A percentile compares a stretch with the other conserved stretches of the same genome.
phyloP scores from a whole-genome alignment of 139 green algal species.

The Spirogloea muscicola region DNA sequence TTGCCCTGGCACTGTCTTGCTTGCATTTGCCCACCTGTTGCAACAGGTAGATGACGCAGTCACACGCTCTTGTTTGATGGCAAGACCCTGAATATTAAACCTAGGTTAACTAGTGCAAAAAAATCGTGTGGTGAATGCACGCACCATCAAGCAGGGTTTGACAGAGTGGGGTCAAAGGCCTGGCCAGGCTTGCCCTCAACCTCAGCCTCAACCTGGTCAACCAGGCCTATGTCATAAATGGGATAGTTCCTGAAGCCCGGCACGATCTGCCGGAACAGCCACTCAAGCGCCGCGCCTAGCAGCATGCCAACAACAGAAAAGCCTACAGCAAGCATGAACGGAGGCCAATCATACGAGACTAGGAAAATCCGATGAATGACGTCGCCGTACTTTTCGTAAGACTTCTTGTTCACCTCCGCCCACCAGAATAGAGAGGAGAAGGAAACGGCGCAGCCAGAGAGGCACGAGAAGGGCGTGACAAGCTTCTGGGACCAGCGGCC shows the following conservation, averaged over 20 bases:
- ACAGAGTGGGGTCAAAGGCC: no score
- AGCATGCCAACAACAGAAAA: conserved; percentile 33
- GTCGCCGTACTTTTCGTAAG: not conserved
- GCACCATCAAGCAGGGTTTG: no score
- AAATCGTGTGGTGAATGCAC: no score
- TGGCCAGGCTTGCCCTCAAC: no score
- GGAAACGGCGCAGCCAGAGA: not conserved
- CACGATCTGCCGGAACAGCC: not conserved
- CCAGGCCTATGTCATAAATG: conserved; percentile 14
- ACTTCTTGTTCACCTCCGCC: not conserved
- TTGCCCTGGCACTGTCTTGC: no score
- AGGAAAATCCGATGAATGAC: conserved; percentile 13
- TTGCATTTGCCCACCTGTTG: no score
- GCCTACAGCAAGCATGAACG: conserved; percentile 50
- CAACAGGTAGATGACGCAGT: no score
- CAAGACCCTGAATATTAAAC: no score
- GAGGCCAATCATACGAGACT: conserved; percentile 50
- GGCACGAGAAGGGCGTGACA: conserved; percentile 25
- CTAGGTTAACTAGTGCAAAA: no score
- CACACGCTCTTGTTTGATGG: no score
- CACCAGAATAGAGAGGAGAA: conserved; percentile 30
- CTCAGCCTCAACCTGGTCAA: not conserved
- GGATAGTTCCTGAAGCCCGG: conserved; percentile 8
- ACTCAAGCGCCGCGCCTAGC: conserved; percentile 10
- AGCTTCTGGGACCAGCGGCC: conserved; percentile 1